phyloP scores from a whole-genome alignment of 148 eudicot genomes.

The Cornus suecica region DNA sequence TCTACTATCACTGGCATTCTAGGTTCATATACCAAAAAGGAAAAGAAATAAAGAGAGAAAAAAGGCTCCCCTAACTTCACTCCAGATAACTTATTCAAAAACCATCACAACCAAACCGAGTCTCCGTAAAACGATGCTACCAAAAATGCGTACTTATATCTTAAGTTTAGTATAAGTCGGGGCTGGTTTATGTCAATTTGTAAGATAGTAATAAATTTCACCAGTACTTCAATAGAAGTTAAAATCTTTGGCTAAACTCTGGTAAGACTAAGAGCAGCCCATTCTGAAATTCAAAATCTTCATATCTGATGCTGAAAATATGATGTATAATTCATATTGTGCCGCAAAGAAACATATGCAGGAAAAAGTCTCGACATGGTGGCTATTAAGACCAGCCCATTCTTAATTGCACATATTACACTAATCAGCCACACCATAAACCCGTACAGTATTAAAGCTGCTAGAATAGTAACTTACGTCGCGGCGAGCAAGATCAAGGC shows the following conservation, averaged over 20 bases:
- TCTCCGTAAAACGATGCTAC: not conserved
- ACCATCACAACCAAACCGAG: not conserved
- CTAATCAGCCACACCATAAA: not conserved
- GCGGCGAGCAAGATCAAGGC: constrained; percentile 98
- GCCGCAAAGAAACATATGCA: not conserved
- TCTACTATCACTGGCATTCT: not conserved
- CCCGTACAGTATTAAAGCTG: not conserved
- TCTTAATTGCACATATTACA: not conserved
- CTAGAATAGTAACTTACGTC: constrained; percentile 54
- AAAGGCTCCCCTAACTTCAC: not conserved
- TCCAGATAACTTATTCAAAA: not conserved
- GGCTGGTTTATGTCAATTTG: not conserved
- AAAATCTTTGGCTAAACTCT: not conserved
- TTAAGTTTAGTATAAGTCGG: not conserved
- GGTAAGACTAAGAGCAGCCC: not conserved
- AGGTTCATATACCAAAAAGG: not conserved
- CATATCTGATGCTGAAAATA: not conserved
- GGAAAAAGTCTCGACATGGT: not conserved
- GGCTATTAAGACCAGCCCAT: not conserved
- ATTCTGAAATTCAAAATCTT: not conserved
- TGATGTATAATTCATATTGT: not conserved
- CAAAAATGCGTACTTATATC: not conserved
- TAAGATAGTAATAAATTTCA: not conserved
- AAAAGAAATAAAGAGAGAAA: not conserved
- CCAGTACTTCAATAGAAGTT: not conserved